Evolutionary conservation across 2,329 filamentous ascomycete genomes (phyloP).

Genomic region (Monosporascus sp.): DNA sequence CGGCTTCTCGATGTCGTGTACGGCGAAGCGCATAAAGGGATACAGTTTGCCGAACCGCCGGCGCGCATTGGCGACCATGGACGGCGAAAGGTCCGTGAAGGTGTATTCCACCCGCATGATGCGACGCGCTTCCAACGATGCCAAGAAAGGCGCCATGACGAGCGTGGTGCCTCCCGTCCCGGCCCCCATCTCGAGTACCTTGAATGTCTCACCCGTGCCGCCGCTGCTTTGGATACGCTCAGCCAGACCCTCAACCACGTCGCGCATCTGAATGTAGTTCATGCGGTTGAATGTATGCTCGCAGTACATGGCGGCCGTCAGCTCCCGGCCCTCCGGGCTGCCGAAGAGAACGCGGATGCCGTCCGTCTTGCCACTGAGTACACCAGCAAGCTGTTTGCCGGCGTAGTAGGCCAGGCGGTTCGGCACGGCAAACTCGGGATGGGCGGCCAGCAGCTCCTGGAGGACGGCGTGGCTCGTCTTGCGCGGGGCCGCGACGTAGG

Average conservation of each 20-base stretch:
- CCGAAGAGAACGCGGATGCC: slow-evolving; percentile 31
- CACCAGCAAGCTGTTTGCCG: slow-evolving; percentile 15
- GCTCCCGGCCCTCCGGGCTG: slow-evolving; percentile 21
- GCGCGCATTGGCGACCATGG: slow-evolving; percentile 20
- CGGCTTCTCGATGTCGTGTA: slow-evolving; percentile 23
- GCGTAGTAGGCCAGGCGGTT: slow-evolving; percentile 5
- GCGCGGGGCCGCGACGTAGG: neutral
- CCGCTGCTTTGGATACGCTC: no score
- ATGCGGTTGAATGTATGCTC: slow-evolving; percentile 26
- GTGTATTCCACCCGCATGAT: slow-evolving; percentile 23
- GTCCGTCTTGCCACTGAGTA: slow-evolving; percentile 24
- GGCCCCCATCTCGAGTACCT: no score
- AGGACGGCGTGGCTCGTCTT: slow-evolving; percentile 1
- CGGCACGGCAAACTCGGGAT: no score
- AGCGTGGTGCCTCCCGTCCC: no score
- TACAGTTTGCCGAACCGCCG: slow-evolving; percentile 12
- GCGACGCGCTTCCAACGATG: no score
- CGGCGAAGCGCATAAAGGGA: slow-evolving; percentile 19
- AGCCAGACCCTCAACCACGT: slow-evolving; percentile 14
- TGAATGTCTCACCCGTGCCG: no score
- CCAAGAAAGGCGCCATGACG: no score
- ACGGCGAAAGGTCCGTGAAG: slow-evolving; percentile 29
- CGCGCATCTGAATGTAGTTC: slow-evolving; percentile 19
- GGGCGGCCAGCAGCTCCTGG: neutral
- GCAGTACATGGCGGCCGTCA: slow-evolving; percentile 27